phyloP scores from a whole-genome alignment of 2,329 filamentous ascomycete genomes.

The Sordariomycetes sp. region DNA sequence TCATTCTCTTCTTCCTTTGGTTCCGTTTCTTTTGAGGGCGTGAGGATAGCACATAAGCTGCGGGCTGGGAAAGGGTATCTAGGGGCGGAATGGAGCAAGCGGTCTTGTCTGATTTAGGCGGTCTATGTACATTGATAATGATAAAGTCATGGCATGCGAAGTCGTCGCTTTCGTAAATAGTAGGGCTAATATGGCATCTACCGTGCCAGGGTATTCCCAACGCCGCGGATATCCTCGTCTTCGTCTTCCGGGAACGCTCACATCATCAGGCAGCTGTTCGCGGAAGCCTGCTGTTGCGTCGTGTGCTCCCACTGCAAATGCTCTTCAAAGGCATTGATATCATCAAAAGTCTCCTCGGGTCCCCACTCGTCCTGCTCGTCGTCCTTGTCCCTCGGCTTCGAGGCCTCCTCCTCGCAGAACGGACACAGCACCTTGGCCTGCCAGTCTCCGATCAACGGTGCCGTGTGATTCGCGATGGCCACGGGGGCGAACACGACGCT shows the following conservation, averaged over 20 bases:
- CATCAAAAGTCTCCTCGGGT: constrained; percentile 41
- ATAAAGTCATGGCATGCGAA: constrained; percentile 1
- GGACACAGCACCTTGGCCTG: constrained; percentile 42
- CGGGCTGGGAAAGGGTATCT: not conserved
- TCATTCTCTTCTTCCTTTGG: constrained; percentile 81
- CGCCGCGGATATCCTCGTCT: not conserved
- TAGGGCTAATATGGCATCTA: not conserved
- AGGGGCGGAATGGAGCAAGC: constrained; percentile 1
- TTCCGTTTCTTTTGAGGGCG: constrained; percentile 75
- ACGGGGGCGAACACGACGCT: constrained; percentile 46
- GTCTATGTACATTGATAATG: constrained; percentile 6
- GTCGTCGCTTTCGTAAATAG: constrained; percentile 1
- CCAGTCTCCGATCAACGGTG: constrained; percentile 41
- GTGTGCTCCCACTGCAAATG: constrained; percentile 50
- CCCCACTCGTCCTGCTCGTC: constrained; percentile 40
- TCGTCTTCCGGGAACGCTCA: constrained; percentile 17
- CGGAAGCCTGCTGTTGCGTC: constrained; percentile 10
- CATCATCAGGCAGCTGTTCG: constrained; percentile 37
- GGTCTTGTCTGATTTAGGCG: constrained; percentile 4
- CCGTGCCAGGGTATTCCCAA: not conserved
- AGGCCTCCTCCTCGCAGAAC: constrained; percentile 45
- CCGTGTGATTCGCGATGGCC: constrained; percentile 48
- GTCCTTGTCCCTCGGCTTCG: constrained; percentile 30
- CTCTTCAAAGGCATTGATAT: constrained; percentile 37
- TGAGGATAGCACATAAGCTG: constrained; percentile 1